Evolutionary conservation across 345 rosid species (phyloP).

Genomic region (Citrus unshiu): DNA sequence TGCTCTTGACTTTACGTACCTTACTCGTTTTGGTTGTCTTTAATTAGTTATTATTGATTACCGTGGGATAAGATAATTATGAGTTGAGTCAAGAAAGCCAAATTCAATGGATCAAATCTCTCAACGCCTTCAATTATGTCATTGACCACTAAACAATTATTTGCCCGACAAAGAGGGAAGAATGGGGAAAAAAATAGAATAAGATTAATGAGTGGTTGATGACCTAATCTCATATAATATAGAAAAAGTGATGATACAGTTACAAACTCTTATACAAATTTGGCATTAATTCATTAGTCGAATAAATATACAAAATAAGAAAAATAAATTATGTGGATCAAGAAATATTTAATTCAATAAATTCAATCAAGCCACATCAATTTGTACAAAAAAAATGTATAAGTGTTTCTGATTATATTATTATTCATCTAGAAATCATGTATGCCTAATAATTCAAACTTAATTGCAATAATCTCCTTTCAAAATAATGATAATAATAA

Average conservation of each 20-base stretch:
- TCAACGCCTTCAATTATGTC: conserved; percentile 23
- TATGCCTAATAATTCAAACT: conserved; percentile 12
- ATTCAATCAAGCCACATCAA: too few relatives aligned
- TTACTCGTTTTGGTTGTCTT: conserved; percentile 6
- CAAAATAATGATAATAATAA: background rate
- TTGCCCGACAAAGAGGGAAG: conserved; percentile 29
- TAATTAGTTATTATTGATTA: background rate
- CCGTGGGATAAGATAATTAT: conserved; percentile 12
- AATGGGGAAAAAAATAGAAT: background rate
- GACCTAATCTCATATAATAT: conserved; percentile 17
- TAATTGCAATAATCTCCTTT: background rate
- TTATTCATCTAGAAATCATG: background rate
- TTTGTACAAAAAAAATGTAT: too few relatives aligned
- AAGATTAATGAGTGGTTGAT: conserved; percentile 6
- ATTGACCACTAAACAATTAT: conserved; percentile 35
- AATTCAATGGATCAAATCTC: conserved; percentile 32
- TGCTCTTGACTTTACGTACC: conserved; percentile 4
- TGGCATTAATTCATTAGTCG: too few relatives aligned
- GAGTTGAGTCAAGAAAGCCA: conserved; percentile 30
- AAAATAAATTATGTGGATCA: too few relatives aligned
- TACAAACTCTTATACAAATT: too few relatives aligned
- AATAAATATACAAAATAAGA: too few relatives aligned
- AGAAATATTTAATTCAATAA: too few relatives aligned
- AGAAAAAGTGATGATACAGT: too few relatives aligned
- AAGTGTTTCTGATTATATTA: too few relatives aligned